phyloP scores from a whole-genome alignment of 192 early-diverging fungal species.

The Dispira parvispora region DNA sequence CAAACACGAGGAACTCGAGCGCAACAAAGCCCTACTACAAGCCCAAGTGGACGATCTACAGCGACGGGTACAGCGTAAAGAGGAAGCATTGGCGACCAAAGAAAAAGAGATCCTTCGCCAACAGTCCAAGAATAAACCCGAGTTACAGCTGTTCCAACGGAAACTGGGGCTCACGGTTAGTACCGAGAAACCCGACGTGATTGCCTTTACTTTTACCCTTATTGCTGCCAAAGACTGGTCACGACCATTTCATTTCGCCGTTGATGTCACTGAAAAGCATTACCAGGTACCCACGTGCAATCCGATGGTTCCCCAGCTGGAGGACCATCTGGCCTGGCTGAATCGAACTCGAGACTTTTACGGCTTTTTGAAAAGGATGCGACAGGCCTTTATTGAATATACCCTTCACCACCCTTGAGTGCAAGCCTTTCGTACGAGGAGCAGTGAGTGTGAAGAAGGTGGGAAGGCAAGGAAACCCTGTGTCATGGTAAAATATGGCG shows the following conservation, averaged over 20 bases:
- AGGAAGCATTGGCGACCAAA: slow-evolving; percentile 1
- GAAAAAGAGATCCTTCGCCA: neutral
- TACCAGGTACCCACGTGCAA: slow-evolving; percentile 30
- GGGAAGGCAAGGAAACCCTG: no score
- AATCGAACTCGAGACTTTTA: slow-evolving; percentile 49
- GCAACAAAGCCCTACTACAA: neutral
- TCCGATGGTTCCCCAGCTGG: slow-evolving; percentile 28
- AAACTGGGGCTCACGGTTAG: slow-evolving; percentile 32
- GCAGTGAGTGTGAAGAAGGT: no score
- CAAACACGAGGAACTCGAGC: neutral
- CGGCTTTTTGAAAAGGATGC: slow-evolving; percentile 47
- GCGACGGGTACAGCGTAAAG: neutral
- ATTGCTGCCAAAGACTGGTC: slow-evolving; percentile 32
- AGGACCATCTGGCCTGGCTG: slow-evolving; percentile 29
- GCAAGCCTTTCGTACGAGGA: no score
- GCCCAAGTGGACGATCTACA: neutral
- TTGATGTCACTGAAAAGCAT: neutral
- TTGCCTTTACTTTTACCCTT: slow-evolving; percentile 48
- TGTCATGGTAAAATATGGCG: no score
- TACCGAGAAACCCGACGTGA: slow-evolving; percentile 25
- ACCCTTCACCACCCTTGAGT: no score
- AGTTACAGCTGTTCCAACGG: slow-evolving; percentile 34
- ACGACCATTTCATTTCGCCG: slow-evolving; percentile 9
- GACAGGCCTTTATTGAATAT: slow-evolving; percentile 33
- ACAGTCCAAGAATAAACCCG: slow-evolving; percentile 24